Percentiles rank a stretch among this genome's conserved stretches.
phyloP scores from a whole-genome alignment of 2,329 filamentous ascomycete species.

The Botrytis deweyae region DNA sequence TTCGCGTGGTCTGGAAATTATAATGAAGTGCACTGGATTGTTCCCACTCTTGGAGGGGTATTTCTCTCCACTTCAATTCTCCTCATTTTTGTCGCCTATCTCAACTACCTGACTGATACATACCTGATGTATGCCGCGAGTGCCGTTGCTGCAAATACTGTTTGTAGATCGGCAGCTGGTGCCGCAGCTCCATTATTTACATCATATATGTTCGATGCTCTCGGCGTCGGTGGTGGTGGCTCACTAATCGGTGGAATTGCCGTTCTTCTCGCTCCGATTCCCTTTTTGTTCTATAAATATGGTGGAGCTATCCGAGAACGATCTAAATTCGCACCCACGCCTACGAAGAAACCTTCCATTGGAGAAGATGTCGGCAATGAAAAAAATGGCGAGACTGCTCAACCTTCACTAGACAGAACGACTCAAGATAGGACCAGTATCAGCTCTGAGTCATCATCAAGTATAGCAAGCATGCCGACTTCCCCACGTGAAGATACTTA shows the following conservation, averaged over 20 bases:
- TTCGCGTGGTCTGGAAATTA: conserved; percentile 53
- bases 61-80: conserved; percentile 45
- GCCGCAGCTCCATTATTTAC: conserved; percentile 64
- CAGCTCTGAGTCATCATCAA: conserved; percentile 36
- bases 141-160: conserved; percentile 62
- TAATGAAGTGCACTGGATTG: conserved; percentile 49
- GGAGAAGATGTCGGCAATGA: neutral
- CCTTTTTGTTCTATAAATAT: conserved; percentile 38
- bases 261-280: conserved; percentile 40
- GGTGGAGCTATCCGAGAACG: conserved; percentile 35
- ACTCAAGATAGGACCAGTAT: neutral
- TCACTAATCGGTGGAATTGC: conserved; percentile 50
- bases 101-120: conserved; percentile 52
- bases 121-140: conserved; percentile 45
- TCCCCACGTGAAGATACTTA: conserved; percentile 17
- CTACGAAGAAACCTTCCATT: neutral
- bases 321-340: conserved; percentile 37
- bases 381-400: neutral
- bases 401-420: neutral
- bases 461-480: conserved; percentile 46
- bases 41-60: conserved; percentile 46
- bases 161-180: conserved; percentile 61
- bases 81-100: conserved; percentile 54
- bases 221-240: conserved; percentile 53
- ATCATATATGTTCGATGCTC: conserved; percentile 44